Evolutionary conservation across 495 filamentous ascomycete species (phyloP), one percentile per base, ranked within the genome.

Genomic region (Cercophora samala): DNA sequence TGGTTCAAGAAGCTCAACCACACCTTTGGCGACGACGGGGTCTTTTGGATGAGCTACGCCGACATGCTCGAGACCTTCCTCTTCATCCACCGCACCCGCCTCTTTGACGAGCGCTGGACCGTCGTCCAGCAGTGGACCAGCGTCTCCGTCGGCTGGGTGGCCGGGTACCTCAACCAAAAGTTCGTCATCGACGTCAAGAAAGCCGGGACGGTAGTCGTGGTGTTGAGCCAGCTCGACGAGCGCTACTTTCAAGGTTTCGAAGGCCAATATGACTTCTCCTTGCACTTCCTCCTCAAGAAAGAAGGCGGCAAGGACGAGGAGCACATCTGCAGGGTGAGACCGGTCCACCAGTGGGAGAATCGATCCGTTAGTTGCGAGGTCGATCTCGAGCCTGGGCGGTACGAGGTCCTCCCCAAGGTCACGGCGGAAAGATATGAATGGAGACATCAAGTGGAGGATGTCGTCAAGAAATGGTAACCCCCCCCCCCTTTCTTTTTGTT

Each of bases 1-100:
- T 96, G 92, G 91, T 89, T 96, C 83, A 76, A 86, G 53, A 88
- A 88, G 64, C 83, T 97, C 1, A 81, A 85, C 29, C 93, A 97
- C 70, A 87, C 83, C 37, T 97, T 97, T 75, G 93, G 94, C 25
- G 90, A 97, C 71, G 94, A 97, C 72, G 93, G 93, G 1, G 89
- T 80, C 4, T 88, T 87, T 65, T 88, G 85, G 85, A 88, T 88
- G 66, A 80, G 82, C 25, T 96, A 93, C 72, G 82, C 88, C 21
- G 93, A 97, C 72, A 84, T 97, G 29, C 83, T 97, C 5, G 86
- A 87, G 56, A 92, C 93, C 70, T 97, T 91, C 69, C 86, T 89
- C 63, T 85, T 86, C 69, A 90, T 97, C 60, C 89, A 95, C 71
- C 89, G 93, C 24, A 97, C 93, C 0, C 86, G 94, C 15, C 85